Conservation (phyloP, 208 protist species). For the Trypanosoma cruzi region DNA sequence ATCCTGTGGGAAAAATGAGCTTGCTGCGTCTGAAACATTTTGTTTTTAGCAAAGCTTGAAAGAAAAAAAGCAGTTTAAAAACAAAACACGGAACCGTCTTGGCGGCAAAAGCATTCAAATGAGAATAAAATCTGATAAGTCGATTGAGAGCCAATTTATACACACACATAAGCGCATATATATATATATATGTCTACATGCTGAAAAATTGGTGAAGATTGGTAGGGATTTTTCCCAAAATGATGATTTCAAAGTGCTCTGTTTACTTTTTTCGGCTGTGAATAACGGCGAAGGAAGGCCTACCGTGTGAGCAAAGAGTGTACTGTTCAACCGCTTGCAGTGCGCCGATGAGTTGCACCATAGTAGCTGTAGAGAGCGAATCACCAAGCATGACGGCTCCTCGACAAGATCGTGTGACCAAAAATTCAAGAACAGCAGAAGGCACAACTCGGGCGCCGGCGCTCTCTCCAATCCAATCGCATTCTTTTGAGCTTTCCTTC, state of each 20-base stretch:
- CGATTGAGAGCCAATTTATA: too few species aligned
- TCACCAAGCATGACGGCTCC: constrained; percentile 86
- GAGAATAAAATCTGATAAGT: too few species aligned
- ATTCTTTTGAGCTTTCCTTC: constrained; percentile 13
- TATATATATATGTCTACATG: too few species aligned
- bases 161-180: too few species aligned
- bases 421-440: constrained; percentile 60
- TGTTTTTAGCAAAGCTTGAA: too few species aligned
- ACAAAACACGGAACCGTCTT: too few species aligned
- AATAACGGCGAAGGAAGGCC: constrained; percentile 50
- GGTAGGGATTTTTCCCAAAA: too few species aligned
- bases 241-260: background rate
- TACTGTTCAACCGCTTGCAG: constrained; percentile 55
- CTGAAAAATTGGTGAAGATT: too few species aligned
- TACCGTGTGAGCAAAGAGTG: constrained; percentile 75
- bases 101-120: too few species aligned
- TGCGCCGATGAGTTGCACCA: constrained; percentile 31
- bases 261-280: background rate
- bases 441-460: constrained; percentile 34
- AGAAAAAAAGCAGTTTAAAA: too few species aligned
- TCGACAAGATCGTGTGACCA: constrained; percentile 78
- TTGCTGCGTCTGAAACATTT: too few species aligned
- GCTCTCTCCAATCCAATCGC: background rate
- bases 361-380: constrained; percentile 26
- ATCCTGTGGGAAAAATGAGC: too few species aligned